Evolutionary conservation across 345 rosid species (phyloP).

Genomic region (Salix purpurea): DNA sequence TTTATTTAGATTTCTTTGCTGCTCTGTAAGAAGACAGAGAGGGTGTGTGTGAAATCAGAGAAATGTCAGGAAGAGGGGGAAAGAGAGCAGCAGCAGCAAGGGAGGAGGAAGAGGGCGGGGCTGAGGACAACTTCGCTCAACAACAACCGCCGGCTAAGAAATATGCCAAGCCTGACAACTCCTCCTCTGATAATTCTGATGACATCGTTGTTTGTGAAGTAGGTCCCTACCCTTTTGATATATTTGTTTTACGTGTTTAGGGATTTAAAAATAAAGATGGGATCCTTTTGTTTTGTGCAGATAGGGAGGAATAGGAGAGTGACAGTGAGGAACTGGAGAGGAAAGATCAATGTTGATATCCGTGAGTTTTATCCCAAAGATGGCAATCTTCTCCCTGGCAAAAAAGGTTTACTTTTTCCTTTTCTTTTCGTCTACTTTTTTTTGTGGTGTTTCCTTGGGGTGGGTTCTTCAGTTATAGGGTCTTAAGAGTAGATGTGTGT

Average conservation of each 20-base stretch:
- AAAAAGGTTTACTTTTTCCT: slow-evolving; percentile 48
- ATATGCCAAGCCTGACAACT: slow-evolving; percentile 34
- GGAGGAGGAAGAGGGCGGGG: slow-evolving; percentile 46
- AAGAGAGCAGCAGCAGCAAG: slow-evolving; percentile 44
- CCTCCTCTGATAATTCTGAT: slow-evolving; percentile 53
- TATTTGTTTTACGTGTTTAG: neutral
- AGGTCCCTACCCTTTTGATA: neutral
- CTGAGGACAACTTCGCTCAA: slow-evolving; percentile 53
- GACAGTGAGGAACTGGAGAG: slow-evolving; percentile 79
- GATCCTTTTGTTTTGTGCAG: slow-evolving; percentile 30
- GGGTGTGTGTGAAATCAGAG: neutral
- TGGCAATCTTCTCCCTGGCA: slow-evolving; percentile 76
- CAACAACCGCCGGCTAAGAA: slow-evolving; percentile 65
- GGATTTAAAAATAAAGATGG: slow-evolving; percentile 1
- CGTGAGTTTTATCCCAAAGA: slow-evolving; percentile 88
- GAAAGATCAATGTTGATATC: slow-evolving; percentile 71
- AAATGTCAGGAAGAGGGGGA: slow-evolving; percentile 78
- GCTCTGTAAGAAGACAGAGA: neutral
- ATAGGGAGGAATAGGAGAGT: slow-evolving; percentile 84
- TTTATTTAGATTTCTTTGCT: neutral
- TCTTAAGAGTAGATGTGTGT: neutral
- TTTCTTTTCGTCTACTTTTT: neutral
- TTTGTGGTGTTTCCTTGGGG: neutral
- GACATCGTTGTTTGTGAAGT: slow-evolving; percentile 81
- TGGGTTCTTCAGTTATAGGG: neutral